These are phyloP conservation scores for Salix purpurea DNA, from an alignment of 345 rosid genomes.

Conservation along the genomic window DNA sequence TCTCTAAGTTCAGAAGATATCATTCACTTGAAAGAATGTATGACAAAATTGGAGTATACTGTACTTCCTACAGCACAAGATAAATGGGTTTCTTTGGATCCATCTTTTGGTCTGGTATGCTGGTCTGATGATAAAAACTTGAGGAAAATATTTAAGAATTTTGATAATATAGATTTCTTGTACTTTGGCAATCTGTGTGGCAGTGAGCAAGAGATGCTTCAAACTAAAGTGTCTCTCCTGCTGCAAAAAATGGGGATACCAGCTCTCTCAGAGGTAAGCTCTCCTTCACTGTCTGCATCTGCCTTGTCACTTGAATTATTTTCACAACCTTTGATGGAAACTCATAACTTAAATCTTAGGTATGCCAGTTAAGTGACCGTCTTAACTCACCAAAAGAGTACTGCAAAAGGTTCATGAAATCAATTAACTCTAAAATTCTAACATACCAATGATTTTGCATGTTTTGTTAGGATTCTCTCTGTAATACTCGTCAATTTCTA, in stretches of 20 bases:
- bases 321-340: too few relatives aligned
- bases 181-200: constrained; percentile 54
- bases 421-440: too few relatives aligned
- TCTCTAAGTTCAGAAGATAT: constrained; percentile 52
- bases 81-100: constrained; percentile 84
- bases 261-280: constrained; percentile 66
- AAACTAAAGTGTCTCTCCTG: constrained; percentile 43
- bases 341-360: too few relatives aligned
- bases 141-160: constrained; percentile 52
- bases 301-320: not conserved
- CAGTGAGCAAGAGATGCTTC: constrained; percentile 49
- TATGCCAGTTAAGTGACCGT: too few relatives aligned
- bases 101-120: constrained; percentile 72
- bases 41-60: constrained; percentile 50
- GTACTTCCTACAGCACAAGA: constrained; percentile 69
- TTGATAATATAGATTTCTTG: constrained; percentile 53
- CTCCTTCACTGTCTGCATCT: not conserved
- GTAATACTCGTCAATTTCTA: too few relatives aligned
- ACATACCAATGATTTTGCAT: too few relatives aligned
- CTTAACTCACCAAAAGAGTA: too few relatives aligned
- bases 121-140: constrained; percentile 79
- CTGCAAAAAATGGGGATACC: constrained; percentile 75
- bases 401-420: too few relatives aligned
- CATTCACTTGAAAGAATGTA: constrained; percentile 49
- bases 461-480: too few relatives aligned